Evolutionary conservation across 169 alveolate genomes (phyloP), one percentile per base, ranked within the genome.

Genomic region (Plasmodium vivax): DNA sequence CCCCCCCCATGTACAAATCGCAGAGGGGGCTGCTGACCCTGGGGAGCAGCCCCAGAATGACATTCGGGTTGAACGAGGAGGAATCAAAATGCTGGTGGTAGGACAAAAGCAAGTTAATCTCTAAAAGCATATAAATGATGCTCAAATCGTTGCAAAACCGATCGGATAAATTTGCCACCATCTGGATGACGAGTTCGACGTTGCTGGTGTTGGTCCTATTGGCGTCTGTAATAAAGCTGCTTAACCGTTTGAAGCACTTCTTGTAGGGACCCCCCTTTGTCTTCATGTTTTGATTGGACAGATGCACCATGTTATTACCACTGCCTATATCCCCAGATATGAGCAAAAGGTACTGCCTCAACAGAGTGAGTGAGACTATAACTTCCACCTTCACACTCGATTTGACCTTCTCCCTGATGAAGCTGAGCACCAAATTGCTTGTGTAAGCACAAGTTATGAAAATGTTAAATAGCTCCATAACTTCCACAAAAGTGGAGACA

Each of bases 11-110:
- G 43, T 82, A 51, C 84, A 92, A 34, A 38, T 72, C 82, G 45
- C 73, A 51, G 27, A 92, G 79, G 9, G 95, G 95, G 34, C 92
- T 92, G 36, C 72, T 54, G 5, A 73, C 75, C 45, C 56, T 34
- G 1, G 84, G 85, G 9, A 92, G 54, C n/a, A 81, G 34, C 38
- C 92, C 73, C 43, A 92, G 83, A 23, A 92, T 71, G 14, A 82
- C 95, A 92, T 68, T 92, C 12, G 95, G 83, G 38, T 92, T 92
- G 71, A 82, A 92, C 1, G 95, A 92, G 54, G 19, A 72, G 68
- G 74, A 41, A 77, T 73, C 77, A 45, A 92, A 92, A 83, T 92
- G 83, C 4, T 92, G 38, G 38, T 82, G 30, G 58, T 82, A 82
- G 5, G 95, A 92, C 41, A 92, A 47, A 10, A 82, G 5, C 47